These are phyloP conservation scores for Furculomyces boomerangus DNA, from an alignment of 371 early-diverging fungal species.

Conservation along the genomic window DNA sequence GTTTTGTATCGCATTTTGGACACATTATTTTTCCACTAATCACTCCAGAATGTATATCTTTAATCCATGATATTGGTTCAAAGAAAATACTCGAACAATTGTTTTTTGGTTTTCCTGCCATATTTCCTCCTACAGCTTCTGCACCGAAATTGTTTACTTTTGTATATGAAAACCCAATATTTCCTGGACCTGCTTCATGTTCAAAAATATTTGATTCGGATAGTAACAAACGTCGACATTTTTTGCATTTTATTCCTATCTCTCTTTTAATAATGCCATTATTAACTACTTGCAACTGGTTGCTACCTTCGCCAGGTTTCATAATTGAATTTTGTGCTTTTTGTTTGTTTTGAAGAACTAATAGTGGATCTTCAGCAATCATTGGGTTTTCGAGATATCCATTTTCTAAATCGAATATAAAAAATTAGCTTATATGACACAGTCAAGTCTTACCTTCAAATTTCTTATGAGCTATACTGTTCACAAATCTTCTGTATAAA, in stretches of 20 bases:
- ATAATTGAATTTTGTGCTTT: no score
- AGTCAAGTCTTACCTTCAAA: conserved; percentile 26
- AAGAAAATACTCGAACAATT: conserved; percentile 69
- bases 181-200: conserved; percentile 53
- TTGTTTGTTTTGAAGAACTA: no score
- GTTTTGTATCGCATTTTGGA: conserved; percentile 63
- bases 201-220: conserved; percentile 31
- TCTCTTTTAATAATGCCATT: no score
- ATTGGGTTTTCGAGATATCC: background rate
- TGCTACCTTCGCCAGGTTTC: no score
- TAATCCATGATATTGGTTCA: conserved; percentile 76
- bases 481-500: conserved; percentile 51
- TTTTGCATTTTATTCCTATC: no score
- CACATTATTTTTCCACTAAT: conserved; percentile 62
- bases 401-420: background rate
- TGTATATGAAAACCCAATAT: conserved; percentile 44
- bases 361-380: background rate
- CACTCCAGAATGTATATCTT: conserved; percentile 30
- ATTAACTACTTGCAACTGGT: no score
- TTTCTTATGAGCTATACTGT: conserved; percentile 32
- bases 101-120: conserved; percentile 1
- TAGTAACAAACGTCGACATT: conserved; percentile 14
- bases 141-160: conserved; percentile 7
- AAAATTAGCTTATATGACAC: background rate
- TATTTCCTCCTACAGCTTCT: background rate